A percentile compares a stretch with the other conserved stretches of the same genome.
Evolutionary conservation across 176 grass and related monocot genomes (phyloP).

Genomic region (Metroxylon sagu): DNA sequence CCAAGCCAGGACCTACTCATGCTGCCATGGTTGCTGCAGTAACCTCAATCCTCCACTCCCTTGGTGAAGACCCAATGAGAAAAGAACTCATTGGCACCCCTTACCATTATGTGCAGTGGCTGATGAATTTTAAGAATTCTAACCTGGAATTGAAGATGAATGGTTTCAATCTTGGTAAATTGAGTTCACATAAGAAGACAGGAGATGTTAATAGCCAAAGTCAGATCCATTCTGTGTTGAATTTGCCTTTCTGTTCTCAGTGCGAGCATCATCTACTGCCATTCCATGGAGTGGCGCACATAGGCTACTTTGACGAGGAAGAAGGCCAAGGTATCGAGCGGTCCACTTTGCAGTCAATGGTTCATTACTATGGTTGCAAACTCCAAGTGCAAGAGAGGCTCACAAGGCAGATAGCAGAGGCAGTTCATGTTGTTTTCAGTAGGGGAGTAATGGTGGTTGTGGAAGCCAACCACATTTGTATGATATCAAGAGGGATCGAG

Average conservation of each 20-base stretch:
- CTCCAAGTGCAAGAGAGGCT: slow-evolving; percentile 98
- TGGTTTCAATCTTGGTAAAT: slow-evolving; percentile 24
- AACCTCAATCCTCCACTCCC: slow-evolving; percentile 44
- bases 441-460: slow-evolving; percentile 72
- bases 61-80: slow-evolving; percentile 75
- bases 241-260: slow-evolving; percentile 79
- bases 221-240: slow-evolving; percentile 43
- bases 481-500: slow-evolving; percentile 92
- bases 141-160: slow-evolving; percentile 44
- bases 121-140: slow-evolving; percentile 69
- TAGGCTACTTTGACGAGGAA: slow-evolving; percentile 42
- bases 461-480: slow-evolving; percentile 86
- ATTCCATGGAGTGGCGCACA: slow-evolving; percentile 80
- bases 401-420: slow-evolving; percentile 94
- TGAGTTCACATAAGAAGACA: slow-evolving; percentile 13
- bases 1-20: slow-evolving; percentile 12
- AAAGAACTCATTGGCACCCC: slow-evolving; percentile 70
- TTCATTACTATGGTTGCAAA: slow-evolving; percentile 84
- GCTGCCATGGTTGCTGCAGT: slow-evolving; percentile 74
- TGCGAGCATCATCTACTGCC: slow-evolving; percentile 92
- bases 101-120: slow-evolving; percentile 73
- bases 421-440: slow-evolving; percentile 37
- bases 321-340: slow-evolving; percentile 37
- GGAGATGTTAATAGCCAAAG: slow-evolving; percentile 25
- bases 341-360: slow-evolving; percentile 46